Evolutionary conservation across 2,329 filamentous ascomycete species (phyloP), one percentile per base, ranked within the genome.

Genomic region (Colletotrichum sidae): DNA sequence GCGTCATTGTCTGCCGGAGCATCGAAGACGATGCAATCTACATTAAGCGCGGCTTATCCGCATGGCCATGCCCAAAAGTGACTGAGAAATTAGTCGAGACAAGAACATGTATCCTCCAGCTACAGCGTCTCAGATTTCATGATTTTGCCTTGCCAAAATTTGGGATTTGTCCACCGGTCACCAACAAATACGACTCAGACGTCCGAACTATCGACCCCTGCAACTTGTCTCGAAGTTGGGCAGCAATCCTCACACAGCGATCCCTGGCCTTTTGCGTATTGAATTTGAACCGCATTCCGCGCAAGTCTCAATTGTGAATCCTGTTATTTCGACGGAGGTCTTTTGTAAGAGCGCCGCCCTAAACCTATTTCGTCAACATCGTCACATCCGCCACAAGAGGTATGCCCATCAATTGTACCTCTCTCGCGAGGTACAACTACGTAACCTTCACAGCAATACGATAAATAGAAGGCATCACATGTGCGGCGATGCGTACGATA

Each of bases 191-290:
- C 62, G 57, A 65, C 47, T 65, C 62, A 65, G 47, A 53, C 42
- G 51, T 65, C 52, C 62, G 62, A 62, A 65, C 58, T 33, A 37
- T 55, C 41, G 15, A 25, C 62, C 57, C 46, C 45, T 52, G 58
- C 50, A 34, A 65, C 41, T 35, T 62, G 62, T 65, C 46, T 61
- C 62, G 45, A 51, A 52, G 58, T 65, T 61, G 58, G 62, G 62
- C 62, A 65, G 57, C 62, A 65, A 65, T 44, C 52, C 49, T 42
- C 56, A 15, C 39, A 34, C 58, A 51, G 34, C 58, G 62, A 56
- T 56, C 52, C 62, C 58, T 52, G 42, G 58, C 47, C 54, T 61
- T 17, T 55, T 46, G 39, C 45, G 45, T 39, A 25, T 25, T 25
- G 25, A 45, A 52, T 34, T 44, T 46, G 39, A 51, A 38, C 45